Evolutionary conservation across 805 yeast species (phyloP).

Genomic region (Hanseniaspora guilliermondii): DNA sequence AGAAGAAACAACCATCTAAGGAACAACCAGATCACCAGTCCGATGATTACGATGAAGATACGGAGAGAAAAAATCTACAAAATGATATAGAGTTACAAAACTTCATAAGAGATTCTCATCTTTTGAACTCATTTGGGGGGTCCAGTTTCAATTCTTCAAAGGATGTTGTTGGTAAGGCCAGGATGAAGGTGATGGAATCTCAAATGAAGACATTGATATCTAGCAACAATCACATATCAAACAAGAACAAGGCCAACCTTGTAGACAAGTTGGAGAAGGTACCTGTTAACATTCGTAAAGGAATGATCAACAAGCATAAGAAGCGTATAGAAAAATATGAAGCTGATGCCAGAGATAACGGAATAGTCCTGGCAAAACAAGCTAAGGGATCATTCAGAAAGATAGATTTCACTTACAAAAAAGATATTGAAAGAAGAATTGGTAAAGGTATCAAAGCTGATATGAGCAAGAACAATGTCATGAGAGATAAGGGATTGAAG

Average conservation of each 20-base stretch:
- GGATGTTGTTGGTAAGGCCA: slow-evolving; percentile 46
- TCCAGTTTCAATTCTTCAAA: slow-evolving; percentile 20
- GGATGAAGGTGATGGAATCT: slow-evolving; percentile 50
- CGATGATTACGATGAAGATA: slow-evolving; percentile 26
- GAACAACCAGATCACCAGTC: slow-evolving; percentile 29
- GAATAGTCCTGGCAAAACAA: slow-evolving; percentile 67
- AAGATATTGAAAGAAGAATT: slow-evolving; percentile 31
- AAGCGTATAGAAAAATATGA: slow-evolving; percentile 46
- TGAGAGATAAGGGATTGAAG: slow-evolving; percentile 66
- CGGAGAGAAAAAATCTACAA: slow-evolving; percentile 43
- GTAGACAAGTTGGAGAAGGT: slow-evolving; percentile 48
- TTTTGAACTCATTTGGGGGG: slow-evolving; percentile 32
- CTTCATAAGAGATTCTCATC: slow-evolving; percentile 59
- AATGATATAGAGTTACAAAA: slow-evolving; percentile 66
- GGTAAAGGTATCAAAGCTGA: slow-evolving; percentile 25
- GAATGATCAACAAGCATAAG: slow-evolving; percentile 53
- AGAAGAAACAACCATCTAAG: slow-evolving; percentile 24
- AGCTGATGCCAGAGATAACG: slow-evolving; percentile 75
- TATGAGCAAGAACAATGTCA: background rate
- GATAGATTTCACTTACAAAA: slow-evolving; percentile 35
- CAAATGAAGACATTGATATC: slow-evolving; percentile 40
- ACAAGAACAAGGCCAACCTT: slow-evolving; percentile 30
- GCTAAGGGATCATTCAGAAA: slow-evolving; percentile 36
- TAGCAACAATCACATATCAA: slow-evolving; percentile 21
- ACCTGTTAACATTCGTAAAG: slow-evolving; percentile 83